These are phyloP conservation scores for Colletotrichum sp. DNA, from an alignment of 2,329 filamentous ascomycete genomes.

Conservation along the genomic window DNA sequence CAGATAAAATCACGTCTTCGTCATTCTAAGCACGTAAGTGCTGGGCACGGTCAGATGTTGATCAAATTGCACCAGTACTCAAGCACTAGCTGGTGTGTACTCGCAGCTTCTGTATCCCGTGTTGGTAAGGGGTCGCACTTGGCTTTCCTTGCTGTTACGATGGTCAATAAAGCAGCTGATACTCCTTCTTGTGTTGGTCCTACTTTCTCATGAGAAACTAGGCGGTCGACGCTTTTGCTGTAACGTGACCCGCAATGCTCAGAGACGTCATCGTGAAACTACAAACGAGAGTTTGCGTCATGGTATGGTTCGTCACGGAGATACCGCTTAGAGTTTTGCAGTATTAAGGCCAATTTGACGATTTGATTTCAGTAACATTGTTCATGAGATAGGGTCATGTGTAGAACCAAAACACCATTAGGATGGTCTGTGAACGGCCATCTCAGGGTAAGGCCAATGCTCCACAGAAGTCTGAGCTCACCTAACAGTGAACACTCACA, in stretches of 20 bases:
- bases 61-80: not conserved
- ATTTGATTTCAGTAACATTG: not conserved
- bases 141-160: not conserved
- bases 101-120: not conserved
- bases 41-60: not conserved
- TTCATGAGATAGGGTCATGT: not conserved
- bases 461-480: not conserved
- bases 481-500: not conserved
- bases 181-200: not conserved
- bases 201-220: not conserved
- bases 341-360: not conserved
- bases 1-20: not conserved
- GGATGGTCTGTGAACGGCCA: not conserved
- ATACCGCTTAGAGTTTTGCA: not conserved
- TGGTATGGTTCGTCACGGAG: not conserved
- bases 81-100: not conserved
- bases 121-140: not conserved
- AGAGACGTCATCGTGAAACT: not conserved
- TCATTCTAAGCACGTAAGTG: not conserved
- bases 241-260: not conserved
- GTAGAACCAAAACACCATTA: not conserved
- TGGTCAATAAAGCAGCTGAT: not conserved
- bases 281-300: not conserved
- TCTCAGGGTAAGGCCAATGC: not conserved
- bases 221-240: not conserved